Percentiles rank a stretch among this genome's conserved stretches.
Conservation (phyloP, 768 basidiomycete species). For the Termitomyces eurrhizus region DNA sequence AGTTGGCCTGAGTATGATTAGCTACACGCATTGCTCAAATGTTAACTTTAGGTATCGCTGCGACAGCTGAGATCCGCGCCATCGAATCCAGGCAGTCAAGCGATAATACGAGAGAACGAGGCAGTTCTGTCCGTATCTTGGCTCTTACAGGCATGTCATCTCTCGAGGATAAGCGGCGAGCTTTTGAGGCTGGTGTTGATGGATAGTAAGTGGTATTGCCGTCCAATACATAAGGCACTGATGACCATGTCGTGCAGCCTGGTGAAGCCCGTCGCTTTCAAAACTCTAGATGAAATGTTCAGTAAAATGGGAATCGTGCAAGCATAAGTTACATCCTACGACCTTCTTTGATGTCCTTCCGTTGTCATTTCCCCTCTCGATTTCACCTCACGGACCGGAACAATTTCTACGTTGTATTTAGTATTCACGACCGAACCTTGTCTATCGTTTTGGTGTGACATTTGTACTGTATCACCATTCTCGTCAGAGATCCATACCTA, state of each 20-base stretch:
- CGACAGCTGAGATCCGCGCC: conserved; percentile 77
- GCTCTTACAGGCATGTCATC: conserved; percentile 95
- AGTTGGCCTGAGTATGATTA: conserved; percentile 10
- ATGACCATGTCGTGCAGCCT: conserved; percentile 42
- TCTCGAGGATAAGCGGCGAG: conserved; percentile 84
- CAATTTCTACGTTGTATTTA: neutral
- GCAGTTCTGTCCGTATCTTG: conserved; percentile 53
- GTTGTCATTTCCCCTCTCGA: neutral
- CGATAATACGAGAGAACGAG: conserved; percentile 10
- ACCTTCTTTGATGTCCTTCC: neutral
- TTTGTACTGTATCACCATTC: neutral
- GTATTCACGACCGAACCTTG: neutral
- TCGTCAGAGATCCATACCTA: neutral
- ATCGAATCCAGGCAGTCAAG: conserved; percentile 49
- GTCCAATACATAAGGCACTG: neutral
- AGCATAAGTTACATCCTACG: conserved; percentile 4
- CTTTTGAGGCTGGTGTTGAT: conserved; percentile 91
- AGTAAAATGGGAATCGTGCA: conserved; percentile 55
- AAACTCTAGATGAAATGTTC: conserved; percentile 83
- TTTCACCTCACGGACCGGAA: neutral
- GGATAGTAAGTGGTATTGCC: conserved; percentile 80
- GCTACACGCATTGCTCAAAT: neutral
- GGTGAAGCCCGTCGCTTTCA: conserved; percentile 95
- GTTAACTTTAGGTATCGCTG: conserved; percentile 58
- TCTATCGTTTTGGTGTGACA: neutral